Conservation (phyloP, 1,139 yeast species). For the Lodderomyces elongisporus region DNA sequence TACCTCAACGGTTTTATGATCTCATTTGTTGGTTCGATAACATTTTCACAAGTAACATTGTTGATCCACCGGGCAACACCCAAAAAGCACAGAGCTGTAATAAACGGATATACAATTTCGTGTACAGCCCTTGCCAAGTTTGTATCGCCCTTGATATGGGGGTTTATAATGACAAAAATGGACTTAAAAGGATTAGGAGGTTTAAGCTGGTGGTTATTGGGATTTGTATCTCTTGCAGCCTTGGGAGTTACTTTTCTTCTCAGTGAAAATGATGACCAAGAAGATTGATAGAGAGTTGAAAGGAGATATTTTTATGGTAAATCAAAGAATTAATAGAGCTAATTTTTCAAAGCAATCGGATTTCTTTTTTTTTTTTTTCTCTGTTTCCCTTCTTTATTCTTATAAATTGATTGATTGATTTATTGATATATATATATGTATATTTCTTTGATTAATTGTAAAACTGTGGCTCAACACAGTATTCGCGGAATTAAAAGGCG, state of each 20-base stretch:
- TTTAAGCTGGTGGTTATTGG: conserved; percentile 40
- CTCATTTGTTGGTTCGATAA: conserved; percentile 34
- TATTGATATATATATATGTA: too few relatives aligned
- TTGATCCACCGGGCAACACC: conserved; percentile 47
- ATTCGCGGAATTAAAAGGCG: too few relatives aligned
- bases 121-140: conserved; percentile 54
- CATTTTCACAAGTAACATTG: conserved; percentile 41
- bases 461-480: too few relatives aligned
- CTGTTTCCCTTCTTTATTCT: too few relatives aligned
- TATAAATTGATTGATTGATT: too few relatives aligned
- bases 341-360: too few relatives aligned
- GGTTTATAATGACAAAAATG: conserved; percentile 47
- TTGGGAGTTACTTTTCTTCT: conserved; percentile 7
- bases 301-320: too few relatives aligned
- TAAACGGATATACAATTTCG: conserved; percentile 46
- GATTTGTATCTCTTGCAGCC: conserved; percentile 4
- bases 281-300: too few relatives aligned
- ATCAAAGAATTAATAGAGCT: too few relatives aligned
- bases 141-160: conserved; percentile 56
- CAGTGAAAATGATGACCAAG: conserved; percentile 5
- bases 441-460: too few relatives aligned
- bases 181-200: conserved; percentile 39
- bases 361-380: too few relatives aligned
- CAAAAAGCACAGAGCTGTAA: conserved; percentile 45
- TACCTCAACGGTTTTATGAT: conserved; percentile 16